Conservation (phyloP, 345 rosid species). For the Luvunga scandens region DNA sequence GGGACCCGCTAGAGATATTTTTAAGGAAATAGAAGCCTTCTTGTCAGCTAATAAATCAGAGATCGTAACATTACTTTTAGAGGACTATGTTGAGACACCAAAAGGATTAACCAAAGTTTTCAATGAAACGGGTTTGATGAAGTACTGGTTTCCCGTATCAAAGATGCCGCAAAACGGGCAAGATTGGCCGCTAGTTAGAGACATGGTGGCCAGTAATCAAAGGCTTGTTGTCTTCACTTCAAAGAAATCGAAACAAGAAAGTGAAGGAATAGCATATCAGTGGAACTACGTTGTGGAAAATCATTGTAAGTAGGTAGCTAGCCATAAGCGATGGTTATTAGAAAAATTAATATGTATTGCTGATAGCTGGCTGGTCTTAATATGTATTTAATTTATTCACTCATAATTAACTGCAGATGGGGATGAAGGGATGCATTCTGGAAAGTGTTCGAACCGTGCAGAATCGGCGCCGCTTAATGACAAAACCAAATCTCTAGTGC, state of each 20-base stretch:
- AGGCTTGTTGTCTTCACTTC: conserved; percentile 63
- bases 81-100: conserved; percentile 54
- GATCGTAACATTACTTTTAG: conserved; percentile 50
- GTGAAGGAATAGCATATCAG: conserved; percentile 62
- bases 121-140: conserved; percentile 49
- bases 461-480: conserved; percentile 46
- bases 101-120: conserved; percentile 51
- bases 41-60: conserved; percentile 47
- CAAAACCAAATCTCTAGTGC: conserved; percentile 43
- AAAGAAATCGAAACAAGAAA: conserved; percentile 36
- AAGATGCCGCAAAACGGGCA: conserved; percentile 35
- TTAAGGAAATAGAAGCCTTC: conserved; percentile 48
- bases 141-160: conserved; percentile 55
- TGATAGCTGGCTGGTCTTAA: neutral
- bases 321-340: neutral
- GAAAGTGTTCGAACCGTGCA: conserved; percentile 39
- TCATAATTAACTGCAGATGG: conserved; percentile 33
- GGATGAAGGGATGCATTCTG: conserved; percentile 28
- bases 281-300: conserved; percentile 62
- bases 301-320: conserved; percentile 37
- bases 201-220: conserved; percentile 44
- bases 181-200: conserved; percentile 43
- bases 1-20: conserved; percentile 46
- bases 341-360: neutral
- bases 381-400: neutral